Evolutionary conservation across 345 rosid species (phyloP).

Genomic region (Eucalyptus sideroxylon): DNA sequence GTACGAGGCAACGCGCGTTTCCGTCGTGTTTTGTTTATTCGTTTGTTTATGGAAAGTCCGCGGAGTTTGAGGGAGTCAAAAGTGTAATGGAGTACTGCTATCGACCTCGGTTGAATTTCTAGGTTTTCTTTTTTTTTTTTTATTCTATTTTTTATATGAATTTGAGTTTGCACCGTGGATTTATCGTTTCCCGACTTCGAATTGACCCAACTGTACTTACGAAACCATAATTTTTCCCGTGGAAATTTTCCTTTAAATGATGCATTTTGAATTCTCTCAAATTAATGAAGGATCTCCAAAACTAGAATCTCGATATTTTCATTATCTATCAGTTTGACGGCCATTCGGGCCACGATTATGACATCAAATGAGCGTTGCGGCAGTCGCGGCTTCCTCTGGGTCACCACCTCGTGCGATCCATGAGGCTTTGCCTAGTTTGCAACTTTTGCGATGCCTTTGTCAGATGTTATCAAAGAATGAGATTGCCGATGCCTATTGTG

Average conservation of each 20-base stretch:
- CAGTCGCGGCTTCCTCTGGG: background rate
- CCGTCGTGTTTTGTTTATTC: background rate
- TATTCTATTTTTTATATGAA: background rate
- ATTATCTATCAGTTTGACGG: background rate
- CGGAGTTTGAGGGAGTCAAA: background rate
- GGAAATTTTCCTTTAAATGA: too few species aligned
- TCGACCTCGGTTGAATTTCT: background rate
- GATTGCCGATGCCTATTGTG: background rate
- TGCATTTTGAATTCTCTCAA: background rate
- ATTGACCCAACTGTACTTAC: background rate
- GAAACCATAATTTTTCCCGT: background rate
- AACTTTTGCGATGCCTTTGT: background rate
- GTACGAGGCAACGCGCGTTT: background rate
- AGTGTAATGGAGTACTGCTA: background rate
- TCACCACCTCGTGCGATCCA: background rate
- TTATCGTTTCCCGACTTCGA: background rate
- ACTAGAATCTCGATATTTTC: background rate
- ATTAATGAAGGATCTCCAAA: background rate
- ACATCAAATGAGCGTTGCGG: background rate
- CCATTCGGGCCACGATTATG: background rate
- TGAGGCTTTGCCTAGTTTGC: background rate
- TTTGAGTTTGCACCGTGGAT: background rate
- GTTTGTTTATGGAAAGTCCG: background rate
- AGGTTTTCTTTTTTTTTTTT: accelerated
- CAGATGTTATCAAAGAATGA: background rate